Conservation (phyloP, 2,329 filamentous ascomycete species). For the Fusarium poae region DNA sequence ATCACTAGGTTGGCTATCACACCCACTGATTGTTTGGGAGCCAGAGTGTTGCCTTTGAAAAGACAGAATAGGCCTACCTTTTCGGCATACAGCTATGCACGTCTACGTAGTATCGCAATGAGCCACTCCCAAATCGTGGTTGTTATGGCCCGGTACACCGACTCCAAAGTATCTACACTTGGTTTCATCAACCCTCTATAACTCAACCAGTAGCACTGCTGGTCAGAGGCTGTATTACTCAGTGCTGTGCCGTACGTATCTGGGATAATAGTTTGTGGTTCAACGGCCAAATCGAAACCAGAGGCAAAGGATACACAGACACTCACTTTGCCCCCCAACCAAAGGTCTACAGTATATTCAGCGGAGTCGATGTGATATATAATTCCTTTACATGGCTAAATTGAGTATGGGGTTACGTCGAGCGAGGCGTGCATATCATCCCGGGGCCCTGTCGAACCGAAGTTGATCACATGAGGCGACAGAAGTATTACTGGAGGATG, state of each 20-base stretch:
- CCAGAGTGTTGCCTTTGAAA: constrained; percentile 25
- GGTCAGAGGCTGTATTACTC: not conserved
- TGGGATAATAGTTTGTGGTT: not conserved
- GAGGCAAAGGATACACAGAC: constrained; percentile 6
- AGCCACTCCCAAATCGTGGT: constrained; percentile 25
- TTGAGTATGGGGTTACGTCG: constrained; percentile 20
- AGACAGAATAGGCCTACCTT: constrained; percentile 14
- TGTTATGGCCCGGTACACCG: constrained; percentile 1
- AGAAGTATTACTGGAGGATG: constrained; percentile 36
- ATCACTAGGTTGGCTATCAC: constrained; percentile 26
- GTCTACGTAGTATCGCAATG: constrained; percentile 16
- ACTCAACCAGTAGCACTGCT: not conserved
- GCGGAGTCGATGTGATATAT: constrained; percentile 39
- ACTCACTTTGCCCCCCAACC: constrained; percentile 10
- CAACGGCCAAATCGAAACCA: not conserved
- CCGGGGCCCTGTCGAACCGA: constrained; percentile 19
- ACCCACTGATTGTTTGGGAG: constrained; percentile 18
- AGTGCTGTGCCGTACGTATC: not conserved
- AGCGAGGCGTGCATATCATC: constrained; percentile 19
- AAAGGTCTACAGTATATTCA: constrained; percentile 7
- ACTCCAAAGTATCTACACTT: not conserved
- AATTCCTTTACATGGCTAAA: constrained; percentile 34
- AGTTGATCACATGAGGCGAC: constrained; percentile 37
- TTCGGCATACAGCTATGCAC: constrained; percentile 9
- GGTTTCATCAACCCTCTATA: not conserved